phyloP scores from a whole-genome alignment of 768 basidiomycete genomes.

The Lentinula raphanica region DNA sequence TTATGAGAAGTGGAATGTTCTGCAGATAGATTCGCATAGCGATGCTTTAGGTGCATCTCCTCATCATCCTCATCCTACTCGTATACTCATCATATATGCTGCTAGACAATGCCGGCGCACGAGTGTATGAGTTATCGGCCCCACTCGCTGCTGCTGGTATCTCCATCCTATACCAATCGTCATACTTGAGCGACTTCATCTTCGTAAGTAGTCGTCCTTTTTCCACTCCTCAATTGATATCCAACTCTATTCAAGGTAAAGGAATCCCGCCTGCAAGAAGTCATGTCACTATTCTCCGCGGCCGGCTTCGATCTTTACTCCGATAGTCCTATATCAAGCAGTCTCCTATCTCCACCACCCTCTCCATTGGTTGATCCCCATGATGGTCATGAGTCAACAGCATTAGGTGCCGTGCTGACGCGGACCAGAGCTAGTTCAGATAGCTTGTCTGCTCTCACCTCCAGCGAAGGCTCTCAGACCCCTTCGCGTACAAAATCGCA shows the following conservation, averaged over 20 bases:
- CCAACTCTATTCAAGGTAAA: slow-evolving; percentile 45
- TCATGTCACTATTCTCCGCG: slow-evolving; percentile 51
- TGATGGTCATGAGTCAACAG: neutral
- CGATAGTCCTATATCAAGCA: slow-evolving; percentile 28
- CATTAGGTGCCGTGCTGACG: slow-evolving; percentile 40
- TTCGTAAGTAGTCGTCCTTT: slow-evolving; percentile 43
- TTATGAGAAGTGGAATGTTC: slow-evolving; percentile 69
- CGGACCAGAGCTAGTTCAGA: slow-evolving; percentile 38
- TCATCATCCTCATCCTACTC: slow-evolving; percentile 1
- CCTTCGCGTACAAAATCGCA: slow-evolving; percentile 32
- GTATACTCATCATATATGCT: slow-evolving; percentile 9
- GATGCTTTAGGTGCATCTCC: slow-evolving; percentile 54
- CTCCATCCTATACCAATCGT: slow-evolving; percentile 78
- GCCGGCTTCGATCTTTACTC: slow-evolving; percentile 66
- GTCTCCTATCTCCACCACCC: slow-evolving; percentile 21
- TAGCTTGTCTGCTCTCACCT: slow-evolving; percentile 5
- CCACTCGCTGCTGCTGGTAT: slow-evolving; percentile 73
- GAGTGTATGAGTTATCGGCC: slow-evolving; percentile 72
- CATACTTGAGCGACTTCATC: slow-evolving; percentile 80
- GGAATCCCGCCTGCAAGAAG: slow-evolving; percentile 57
- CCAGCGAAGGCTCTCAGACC: slow-evolving; percentile 7
- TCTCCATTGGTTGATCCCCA: slow-evolving; percentile 10
- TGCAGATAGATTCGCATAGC: slow-evolving; percentile 78
- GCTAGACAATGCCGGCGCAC: slow-evolving; percentile 62
- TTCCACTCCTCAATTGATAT: neutral